These are phyloP conservation scores for Hymenoscyphus albidus DNA, from an alignment of 2,329 filamentous ascomycete species.

Conservation along the genomic window DNA sequence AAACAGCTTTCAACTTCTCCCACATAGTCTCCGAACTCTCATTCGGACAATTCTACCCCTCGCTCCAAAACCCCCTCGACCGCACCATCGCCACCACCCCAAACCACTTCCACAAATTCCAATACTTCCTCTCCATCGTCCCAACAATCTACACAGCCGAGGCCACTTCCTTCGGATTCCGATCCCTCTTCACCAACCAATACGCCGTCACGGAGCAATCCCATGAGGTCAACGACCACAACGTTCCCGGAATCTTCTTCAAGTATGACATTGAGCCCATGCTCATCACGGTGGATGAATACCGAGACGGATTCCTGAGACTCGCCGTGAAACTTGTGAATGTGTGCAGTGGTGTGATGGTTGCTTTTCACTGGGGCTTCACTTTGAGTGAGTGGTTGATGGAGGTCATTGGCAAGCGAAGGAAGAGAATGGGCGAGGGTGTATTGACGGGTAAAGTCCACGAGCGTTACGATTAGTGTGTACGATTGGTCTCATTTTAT, in stretches of 20 bases:
- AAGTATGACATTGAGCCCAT: constrained; percentile 99
- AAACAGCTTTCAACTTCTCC: constrained; percentile 90
- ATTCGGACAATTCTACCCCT: constrained; percentile 95
- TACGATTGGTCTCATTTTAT: constrained; percentile 5
- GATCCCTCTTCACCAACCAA: constrained; percentile 86
- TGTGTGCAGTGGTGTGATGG: constrained; percentile 83
- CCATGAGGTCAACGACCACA: constrained; percentile 62
- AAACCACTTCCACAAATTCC: constrained; percentile 87
- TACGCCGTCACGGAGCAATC: constrained; percentile 94
- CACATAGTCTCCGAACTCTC: constrained; percentile 95
- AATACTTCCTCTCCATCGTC: constrained; percentile 95
- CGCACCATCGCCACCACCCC: constrained; percentile 76
- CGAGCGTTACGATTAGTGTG: constrained; percentile 29
- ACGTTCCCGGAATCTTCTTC: constrained; percentile 88
- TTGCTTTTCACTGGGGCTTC: constrained; percentile 91
- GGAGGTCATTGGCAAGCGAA: constrained; percentile 47
- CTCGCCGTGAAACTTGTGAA: constrained; percentile 84
- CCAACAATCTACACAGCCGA: constrained; percentile 84
- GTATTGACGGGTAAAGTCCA: constrained; percentile 35
- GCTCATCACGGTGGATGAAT: constrained; percentile 78
- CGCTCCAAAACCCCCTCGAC: constrained; percentile 89
- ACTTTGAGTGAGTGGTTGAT: constrained; percentile 74
- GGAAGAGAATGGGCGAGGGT: constrained; percentile 35
- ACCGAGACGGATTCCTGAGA: constrained; percentile 67
- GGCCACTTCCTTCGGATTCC: constrained; percentile 38